Evolutionary conservation across 1,284 basidiomycete species (phyloP), one percentile per base, ranked within the genome.

Genomic region (Ceratobasidium theobromae): DNA sequence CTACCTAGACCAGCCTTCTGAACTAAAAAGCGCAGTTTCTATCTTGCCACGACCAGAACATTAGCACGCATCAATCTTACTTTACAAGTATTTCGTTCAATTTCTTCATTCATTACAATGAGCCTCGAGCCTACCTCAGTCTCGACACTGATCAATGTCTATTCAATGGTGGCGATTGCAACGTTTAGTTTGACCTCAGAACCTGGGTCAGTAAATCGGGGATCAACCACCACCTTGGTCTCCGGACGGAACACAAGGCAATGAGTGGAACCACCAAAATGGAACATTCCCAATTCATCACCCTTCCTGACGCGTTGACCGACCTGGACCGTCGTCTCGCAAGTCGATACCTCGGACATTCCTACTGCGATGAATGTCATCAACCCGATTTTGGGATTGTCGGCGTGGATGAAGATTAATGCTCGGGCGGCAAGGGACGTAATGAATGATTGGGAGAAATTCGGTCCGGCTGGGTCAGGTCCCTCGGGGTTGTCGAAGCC

Each of bases 261-360:
- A 35, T 67, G 55, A 9, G 66, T 67, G 14, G 66, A 67, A 6
- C 66, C 66, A 21, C 66, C 66, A 40, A 51, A 67, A 38, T 67
- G 66, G 35, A 67, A 67, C 66, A 60, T 67, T 12, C 66, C 66
- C n/a, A 41, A 16, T 23, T 58, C 35, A 8, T 67, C 54, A 14
- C 66, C 66, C 48, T 67, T 67, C 33, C 23, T 52, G 27, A 67
- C 12, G 60, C 14, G 30, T 21, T 76, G 68, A 4, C 75, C 76
- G 27, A 70, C 73, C 67, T 75, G 75, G 32, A 77, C 75, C 1
- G 73, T 75, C 25, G 74, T 74, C 45, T 80, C 78, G 58, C 80
- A 81, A 6, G 81, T 83, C n/a, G 83, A 84, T 0, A 85, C 78
- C 71, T 85, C 83, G 0, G 75, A 77, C 82, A 86, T 84, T 0